A percentile compares a stretch with the other conserved stretches of the same genome.
phyloP scores from a whole-genome alignment of 2,329 filamentous ascomycete species.

The Davidsoniella neocaledoniae region DNA sequence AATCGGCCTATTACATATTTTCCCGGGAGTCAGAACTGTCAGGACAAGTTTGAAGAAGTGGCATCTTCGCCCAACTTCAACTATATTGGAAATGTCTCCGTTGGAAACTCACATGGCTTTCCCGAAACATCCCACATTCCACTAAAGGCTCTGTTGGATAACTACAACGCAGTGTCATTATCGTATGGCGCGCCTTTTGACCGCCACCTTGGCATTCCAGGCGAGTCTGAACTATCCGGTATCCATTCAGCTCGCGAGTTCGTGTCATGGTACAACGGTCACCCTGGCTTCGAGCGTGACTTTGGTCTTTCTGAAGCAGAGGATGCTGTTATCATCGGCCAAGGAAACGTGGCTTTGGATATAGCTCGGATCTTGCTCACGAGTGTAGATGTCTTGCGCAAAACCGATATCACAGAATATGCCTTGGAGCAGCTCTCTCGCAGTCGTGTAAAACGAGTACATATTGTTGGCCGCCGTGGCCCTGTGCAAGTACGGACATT shows the following conservation, averaged over 20 bases:
- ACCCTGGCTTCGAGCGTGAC: slow-evolving; percentile 59
- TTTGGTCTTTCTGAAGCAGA: slow-evolving; percentile 52
- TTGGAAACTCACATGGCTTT: slow-evolving; percentile 38
- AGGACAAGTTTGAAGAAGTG: slow-evolving; percentile 83
- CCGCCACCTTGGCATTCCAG: slow-evolving; percentile 58
- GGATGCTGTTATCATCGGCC: slow-evolving; percentile 77
- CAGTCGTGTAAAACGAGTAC: slow-evolving; percentile 63
- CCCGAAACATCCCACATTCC: slow-evolving; percentile 16
- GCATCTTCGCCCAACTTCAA: slow-evolving; percentile 68
- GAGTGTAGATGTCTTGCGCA: slow-evolving; percentile 52
- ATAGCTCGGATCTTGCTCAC: slow-evolving; percentile 76
- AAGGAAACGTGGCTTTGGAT: slow-evolving; percentile 92
- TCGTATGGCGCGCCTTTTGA: slow-evolving; percentile 85
- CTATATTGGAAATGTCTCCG: slow-evolving; percentile 76
- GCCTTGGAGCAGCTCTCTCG: slow-evolving; percentile 57
- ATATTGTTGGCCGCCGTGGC: slow-evolving; percentile 76
- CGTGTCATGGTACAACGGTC: slow-evolving; percentile 96
- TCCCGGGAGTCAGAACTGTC: slow-evolving; percentile 54
- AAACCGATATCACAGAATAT: slow-evolving; percentile 78
- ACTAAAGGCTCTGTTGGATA: slow-evolving; percentile 49
- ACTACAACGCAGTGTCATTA: slow-evolving; percentile 88
- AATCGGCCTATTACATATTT: neutral
- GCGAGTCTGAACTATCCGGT: slow-evolving; percentile 54
- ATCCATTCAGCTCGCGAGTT: slow-evolving; percentile 83
- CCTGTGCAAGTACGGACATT: slow-evolving; percentile 52